A percentile compares a stretch with the other conserved stretches of the same genome.
Evolutionary conservation across 495 filamentous ascomycete species (phyloP).

Genomic region (Aspergillus asperescens): DNA sequence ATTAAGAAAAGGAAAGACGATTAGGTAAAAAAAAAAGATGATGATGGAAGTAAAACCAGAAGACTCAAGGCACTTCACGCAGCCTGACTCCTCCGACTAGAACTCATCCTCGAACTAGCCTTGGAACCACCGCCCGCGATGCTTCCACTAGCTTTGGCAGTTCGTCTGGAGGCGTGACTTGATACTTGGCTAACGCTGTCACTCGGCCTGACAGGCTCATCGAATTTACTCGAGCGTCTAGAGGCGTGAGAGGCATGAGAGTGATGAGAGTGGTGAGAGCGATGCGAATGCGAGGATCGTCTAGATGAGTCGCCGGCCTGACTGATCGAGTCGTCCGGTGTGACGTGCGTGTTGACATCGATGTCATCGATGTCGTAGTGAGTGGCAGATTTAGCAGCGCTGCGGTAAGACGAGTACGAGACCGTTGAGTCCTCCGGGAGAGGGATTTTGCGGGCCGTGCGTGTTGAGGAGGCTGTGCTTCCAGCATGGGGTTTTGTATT

Average conservation of each 20-base stretch:
- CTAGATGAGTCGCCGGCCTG: slow-evolving; percentile 26
- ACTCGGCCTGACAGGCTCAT: slow-evolving; percentile 49
- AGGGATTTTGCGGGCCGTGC: slow-evolving; percentile 30
- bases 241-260: slow-evolving; percentile 22
- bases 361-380: slow-evolving; percentile 24
- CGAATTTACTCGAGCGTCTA: slow-evolving; percentile 31
- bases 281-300: slow-evolving; percentile 29
- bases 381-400: slow-evolving; percentile 25
- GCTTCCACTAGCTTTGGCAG: slow-evolving; percentile 32
- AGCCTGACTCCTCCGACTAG: slow-evolving; percentile 34
- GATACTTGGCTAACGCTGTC: slow-evolving; percentile 65
- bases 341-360: slow-evolving; percentile 33
- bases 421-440: slow-evolving; percentile 26
- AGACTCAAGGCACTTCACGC: slow-evolving; percentile 13
- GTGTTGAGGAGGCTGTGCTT: slow-evolving; percentile 29
- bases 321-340: slow-evolving; percentile 37
- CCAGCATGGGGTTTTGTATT: slow-evolving; percentile 11
- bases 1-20: not conserved
- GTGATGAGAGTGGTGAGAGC: slow-evolving; percentile 28
- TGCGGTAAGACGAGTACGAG: slow-evolving; percentile 19
- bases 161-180: slow-evolving; percentile 33
- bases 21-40: slow-evolving; percentile 9
- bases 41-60: slow-evolving; percentile 2
- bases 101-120: slow-evolving; percentile 25
- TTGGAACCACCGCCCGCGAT: slow-evolving; percentile 18